Base-by-base conservation (phyloP, 495 filamentous ascomycete genomes). In the Zalerion maritima region DNA sequence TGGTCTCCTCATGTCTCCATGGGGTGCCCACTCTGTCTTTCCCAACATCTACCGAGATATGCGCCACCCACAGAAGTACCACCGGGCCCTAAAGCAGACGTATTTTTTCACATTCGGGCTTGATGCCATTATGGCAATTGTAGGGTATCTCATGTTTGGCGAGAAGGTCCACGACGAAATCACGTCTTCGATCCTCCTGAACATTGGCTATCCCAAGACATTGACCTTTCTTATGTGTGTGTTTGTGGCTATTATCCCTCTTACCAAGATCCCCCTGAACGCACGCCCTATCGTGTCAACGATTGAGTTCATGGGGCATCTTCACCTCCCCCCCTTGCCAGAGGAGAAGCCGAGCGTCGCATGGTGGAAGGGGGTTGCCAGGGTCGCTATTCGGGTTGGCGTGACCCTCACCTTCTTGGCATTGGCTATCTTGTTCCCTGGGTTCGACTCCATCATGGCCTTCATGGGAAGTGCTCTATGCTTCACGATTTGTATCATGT, bases 31-130 rank as follows among this genome's bases (percentile, higher is more conserved):
- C 47, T 69, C 73, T 30, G 89, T 97, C 16, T 94, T 97, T 46
- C 89, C 89, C 2, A 93, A 92, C 43, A 94, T 97, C 44, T 97
- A 94, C 50, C 70, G 85, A 29, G 89, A 97, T 55, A 97, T 97
- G 89, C 67, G 89, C 37, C 89, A 96, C 49, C 85, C 89, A 0
- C 64, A 79, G 25, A 89, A 83, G 45, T 96, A 89, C 49, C 63
- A 60, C 13, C 69, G 69, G 49, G 78, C 75, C 28, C 63, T 94
- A 12, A 72, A 76, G 44, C 67, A 75, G 22, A 92, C 86, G 1
- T 96, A 89, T 46, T 52, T 71, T n/a, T 94, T 94, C 52, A 93
- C 85, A 24, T 81, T 87, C 43, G 43, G 78, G 20, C 62, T 94
- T 11, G 91, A 96, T 50, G 59, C 73, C 19, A 58, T 67, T 17